Conservation (phyloP, 106 monocot species). For the Gastrodia elata region DNA sequence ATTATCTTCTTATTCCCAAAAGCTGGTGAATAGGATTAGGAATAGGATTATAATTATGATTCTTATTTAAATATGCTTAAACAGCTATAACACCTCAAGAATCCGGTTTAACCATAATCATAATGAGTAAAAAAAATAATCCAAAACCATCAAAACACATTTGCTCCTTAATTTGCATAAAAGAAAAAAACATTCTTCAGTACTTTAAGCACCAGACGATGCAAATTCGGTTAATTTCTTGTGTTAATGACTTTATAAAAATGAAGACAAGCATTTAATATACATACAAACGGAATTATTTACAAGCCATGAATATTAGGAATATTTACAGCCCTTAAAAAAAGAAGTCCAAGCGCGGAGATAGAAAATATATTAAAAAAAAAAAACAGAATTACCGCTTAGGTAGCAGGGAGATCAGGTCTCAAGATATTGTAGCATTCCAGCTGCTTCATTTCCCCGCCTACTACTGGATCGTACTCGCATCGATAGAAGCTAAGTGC, state of each 20-base stretch:
- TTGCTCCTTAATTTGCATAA: too few relatives aligned
- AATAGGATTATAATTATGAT: too few relatives aligned
- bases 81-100: too few relatives aligned
- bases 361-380: too few relatives aligned
- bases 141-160: too few relatives aligned
- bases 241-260: background rate
- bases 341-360: background rate
- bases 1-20: too few relatives aligned
- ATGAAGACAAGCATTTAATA: background rate
- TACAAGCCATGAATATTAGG: background rate
- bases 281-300: background rate
- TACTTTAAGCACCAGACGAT: background rate
- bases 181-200: too few relatives aligned
- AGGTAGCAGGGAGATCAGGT: conserved; percentile 6
- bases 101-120: too few relatives aligned
- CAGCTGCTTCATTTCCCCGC: conserved; percentile 71
- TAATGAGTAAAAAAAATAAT: too few relatives aligned
- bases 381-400: too few relatives aligned
- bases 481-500: conserved; percentile 76
- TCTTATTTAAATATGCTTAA: too few relatives aligned
- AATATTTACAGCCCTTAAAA: background rate
- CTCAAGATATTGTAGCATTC: conserved; percentile 65
- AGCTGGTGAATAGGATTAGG: too few relatives aligned
- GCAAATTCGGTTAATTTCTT: background rate
- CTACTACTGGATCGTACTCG: conserved; percentile 40